Base-by-base conservation (phyloP, 306 rosid genomes). In the Crotalaria pallida region DNA sequence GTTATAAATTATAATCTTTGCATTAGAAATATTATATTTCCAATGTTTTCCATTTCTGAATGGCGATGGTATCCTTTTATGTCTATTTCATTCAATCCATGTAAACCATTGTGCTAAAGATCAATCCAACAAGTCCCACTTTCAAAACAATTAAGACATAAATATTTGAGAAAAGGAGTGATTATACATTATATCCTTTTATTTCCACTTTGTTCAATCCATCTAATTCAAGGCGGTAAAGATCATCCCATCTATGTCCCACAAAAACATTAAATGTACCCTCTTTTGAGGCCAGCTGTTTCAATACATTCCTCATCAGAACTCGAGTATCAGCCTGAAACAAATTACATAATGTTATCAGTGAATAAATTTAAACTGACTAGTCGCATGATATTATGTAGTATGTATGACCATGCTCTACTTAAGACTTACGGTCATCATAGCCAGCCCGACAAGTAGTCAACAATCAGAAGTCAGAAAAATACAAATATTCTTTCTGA, bases 281-380 rank as follows among this genome's bases (percentile, higher is more conserved):
- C 82, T 87, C 96, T 86, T 94, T 96, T 1, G 69, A 73, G 38
- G 92, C 97, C 65, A 94, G 88, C 84, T 88, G 92, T 78, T 88
- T 79, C 99, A 97, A 94, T 22, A 95, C 84, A 58, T 84, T 81
- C 82, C 87, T 77, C 84, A 84, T 91, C 65, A 94, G 66, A 81
- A 78, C 72, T 73, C 85, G 95, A 73, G 95, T 88, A 80, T 89
- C 99, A 69, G 87, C 97, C 99, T 94, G 89, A 77, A 87, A 87
- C 75, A 34, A 72, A 74, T 73, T 10, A 44, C 53, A 75, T 16
- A 38, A 55, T 22, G 64, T 65, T 33, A 85, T 52, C 76, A 41
- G 48, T 33, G 31, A 78, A 62, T 7, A 10, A 52, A 27, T 43
- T 27, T 45, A 48, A 59, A 48, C 29, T 18, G 41, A 40, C 13